phyloP scores from a whole-genome alignment of 2,329 filamentous ascomycete species.

The Seiridium unicorne region DNA sequence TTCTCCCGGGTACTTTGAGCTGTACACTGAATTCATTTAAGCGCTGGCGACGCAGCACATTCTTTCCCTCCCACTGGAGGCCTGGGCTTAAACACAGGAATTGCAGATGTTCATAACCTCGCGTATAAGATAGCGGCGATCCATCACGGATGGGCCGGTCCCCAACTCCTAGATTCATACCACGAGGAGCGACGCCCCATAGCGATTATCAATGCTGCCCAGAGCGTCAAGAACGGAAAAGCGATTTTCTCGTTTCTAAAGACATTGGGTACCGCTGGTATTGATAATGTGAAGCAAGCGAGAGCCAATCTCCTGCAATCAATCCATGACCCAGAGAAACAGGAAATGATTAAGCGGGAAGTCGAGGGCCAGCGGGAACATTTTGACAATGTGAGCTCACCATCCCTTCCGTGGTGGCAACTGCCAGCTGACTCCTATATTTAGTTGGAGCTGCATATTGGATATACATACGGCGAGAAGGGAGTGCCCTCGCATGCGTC shows the following conservation, averaged over 20 bases:
- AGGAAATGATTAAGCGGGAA: slow-evolving; percentile 25
- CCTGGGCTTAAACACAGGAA: slow-evolving; percentile 28
- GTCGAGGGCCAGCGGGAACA: slow-evolving; percentile 38
- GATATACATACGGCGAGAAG: slow-evolving; percentile 37
- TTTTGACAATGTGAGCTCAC: slow-evolving; percentile 33
- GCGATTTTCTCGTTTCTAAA: slow-evolving; percentile 40
- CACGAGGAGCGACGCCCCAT: slow-evolving; percentile 34
- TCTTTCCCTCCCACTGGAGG: slow-evolving; percentile 31
- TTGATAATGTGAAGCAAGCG: slow-evolving; percentile 23
- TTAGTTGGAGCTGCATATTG: slow-evolving; percentile 39
- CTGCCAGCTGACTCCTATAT: background rate
- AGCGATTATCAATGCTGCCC: slow-evolving; percentile 35
- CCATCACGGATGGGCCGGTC: slow-evolving; percentile 26
- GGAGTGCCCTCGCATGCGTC: slow-evolving; percentile 34
- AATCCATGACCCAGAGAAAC: slow-evolving; percentile 26
- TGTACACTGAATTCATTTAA: background rate
- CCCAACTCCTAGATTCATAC: slow-evolving; percentile 33
- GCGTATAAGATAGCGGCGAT: slow-evolving; percentile 36
- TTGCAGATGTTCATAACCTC: slow-evolving; percentile 30
- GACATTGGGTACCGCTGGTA: slow-evolving; percentile 31
- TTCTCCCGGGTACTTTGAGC: too few relatives aligned
- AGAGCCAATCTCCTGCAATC: slow-evolving; percentile 26
- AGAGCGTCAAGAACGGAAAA: slow-evolving; percentile 42
- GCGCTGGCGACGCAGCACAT: slow-evolving; percentile 29
- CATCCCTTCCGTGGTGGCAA: background rate